Conservation (phyloP, 345 rosid genomes). For the Salix viminalis region DNA sequence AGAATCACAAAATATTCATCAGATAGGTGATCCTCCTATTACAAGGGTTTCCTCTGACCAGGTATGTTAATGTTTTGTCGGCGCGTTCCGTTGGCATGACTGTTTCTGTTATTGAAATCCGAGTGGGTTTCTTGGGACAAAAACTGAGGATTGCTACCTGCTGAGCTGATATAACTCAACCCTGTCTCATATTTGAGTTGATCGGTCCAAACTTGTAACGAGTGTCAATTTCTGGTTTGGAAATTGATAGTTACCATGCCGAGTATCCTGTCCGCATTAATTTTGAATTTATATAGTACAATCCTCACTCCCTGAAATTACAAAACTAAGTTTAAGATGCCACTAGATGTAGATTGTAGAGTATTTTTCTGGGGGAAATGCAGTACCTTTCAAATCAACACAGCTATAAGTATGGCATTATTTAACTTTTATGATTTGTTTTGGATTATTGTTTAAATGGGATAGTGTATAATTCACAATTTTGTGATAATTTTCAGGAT, state of each 20-base stretch:
- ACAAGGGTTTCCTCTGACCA: slow-evolving; percentile 65
- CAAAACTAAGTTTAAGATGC: background rate
- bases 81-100: background rate
- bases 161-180: background rate
- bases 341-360: background rate
- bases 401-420: background rate
- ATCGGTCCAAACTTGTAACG: background rate
- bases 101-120: background rate
- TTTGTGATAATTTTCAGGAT: slow-evolving; percentile 44
- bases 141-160: background rate
- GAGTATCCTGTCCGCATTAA: no score
- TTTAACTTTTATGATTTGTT: background rate
- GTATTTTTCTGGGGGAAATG: no score
- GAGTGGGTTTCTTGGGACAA: background rate
- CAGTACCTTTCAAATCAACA: no score
- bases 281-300: background rate
- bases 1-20: slow-evolving; percentile 30
- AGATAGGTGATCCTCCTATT: slow-evolving; percentile 25
- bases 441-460: background rate
- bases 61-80: slow-evolving; percentile 27
- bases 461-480: background rate
- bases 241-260: background rate
- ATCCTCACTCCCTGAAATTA: background rate
- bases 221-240: background rate
- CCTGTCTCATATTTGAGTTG: background rate